Base-by-base conservation (phyloP, 805 yeast genomes). In the Suhomyces xylopsoci region DNA sequence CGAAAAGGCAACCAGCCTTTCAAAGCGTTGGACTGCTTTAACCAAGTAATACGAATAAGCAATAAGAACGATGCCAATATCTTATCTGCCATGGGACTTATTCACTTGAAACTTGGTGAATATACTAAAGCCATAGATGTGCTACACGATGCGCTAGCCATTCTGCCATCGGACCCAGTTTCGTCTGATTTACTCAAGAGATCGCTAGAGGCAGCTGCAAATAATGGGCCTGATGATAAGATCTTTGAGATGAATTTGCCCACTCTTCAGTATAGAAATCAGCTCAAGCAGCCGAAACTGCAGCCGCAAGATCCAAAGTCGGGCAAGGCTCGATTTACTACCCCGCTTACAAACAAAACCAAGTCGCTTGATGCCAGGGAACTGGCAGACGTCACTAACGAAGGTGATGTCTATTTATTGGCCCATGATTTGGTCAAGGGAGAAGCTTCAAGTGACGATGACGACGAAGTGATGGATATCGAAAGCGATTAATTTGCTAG, bases 71-170 rank as follows among this genome's bases (percentile, higher is more conserved):
- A 89, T 43, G 68, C 78, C 32, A 90, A 87, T 60, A 77, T 90
- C 3, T 81, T 87, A 56, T 80, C 97, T 0, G 90, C 98, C 0
- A 81, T 94, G 61, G 99, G 97, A 0, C 77, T 93, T 48, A 83
- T 92, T 2, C 78, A 90, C 63, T 75, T 94, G 63, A 90, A 88
- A 61, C 71, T 82, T 56, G 88, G 88, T 2, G 77, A 85, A 51
- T 61, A 77, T 20, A 74, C 77, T 48, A 82, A 81, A 57, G 93
- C 97, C 0, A 84, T 93, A 38, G 88, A 85, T 56, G 76, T 80
- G 28, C 73, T 94, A 50, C 97, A 93, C 65, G 84, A 82, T 59
- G 93, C 97, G 0, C 73, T 94, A 51, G 88, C 96, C 0, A 70
- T 92, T 3, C 70, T 83, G 8, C 92, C 96, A 1, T 80, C 83